A percentile compares a stretch with the other conserved stretches of the same genome.
Evolutionary conservation across 768 basidiomycete species (phyloP).

Genomic region (Tulasnella sp.): DNA sequence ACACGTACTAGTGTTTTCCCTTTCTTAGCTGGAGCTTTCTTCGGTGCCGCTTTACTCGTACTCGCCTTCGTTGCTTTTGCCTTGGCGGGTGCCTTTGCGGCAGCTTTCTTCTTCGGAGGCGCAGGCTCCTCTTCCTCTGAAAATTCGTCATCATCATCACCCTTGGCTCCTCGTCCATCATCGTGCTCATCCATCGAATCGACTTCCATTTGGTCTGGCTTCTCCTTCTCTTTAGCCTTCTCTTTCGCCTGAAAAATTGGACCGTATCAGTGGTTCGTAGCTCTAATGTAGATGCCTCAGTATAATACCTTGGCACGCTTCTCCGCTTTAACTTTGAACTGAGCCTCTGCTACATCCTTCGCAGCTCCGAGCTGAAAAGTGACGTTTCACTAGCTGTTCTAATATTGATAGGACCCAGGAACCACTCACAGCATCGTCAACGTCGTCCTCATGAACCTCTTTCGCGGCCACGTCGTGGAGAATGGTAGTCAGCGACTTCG

Average conservation of each 20-base stretch:
- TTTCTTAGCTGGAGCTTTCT: slow-evolving; percentile 28
- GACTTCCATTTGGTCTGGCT: slow-evolving; percentile 40
- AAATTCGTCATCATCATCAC: slow-evolving; percentile 43
- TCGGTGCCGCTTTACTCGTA: slow-evolving; percentile 27
- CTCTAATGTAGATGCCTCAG: slow-evolving; percentile 17
- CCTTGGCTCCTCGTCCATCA: slow-evolving; percentile 46
- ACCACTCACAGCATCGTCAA: slow-evolving; percentile 64
- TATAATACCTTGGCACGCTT: slow-evolving; percentile 55
- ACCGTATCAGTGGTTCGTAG: not conserved
- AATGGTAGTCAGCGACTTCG: slow-evolving; percentile 47
- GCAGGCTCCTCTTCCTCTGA: slow-evolving; percentile 29
- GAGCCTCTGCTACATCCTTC: slow-evolving; percentile 47
- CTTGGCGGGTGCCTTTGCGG: slow-evolving; percentile 28
- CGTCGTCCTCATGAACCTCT: slow-evolving; percentile 62
- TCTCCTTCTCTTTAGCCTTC: slow-evolving; percentile 44
- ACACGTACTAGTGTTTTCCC: slow-evolving; percentile 41
- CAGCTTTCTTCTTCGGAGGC: slow-evolving; percentile 29
- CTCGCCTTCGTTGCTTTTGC: slow-evolving; percentile 34
- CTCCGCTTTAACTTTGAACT: slow-evolving; percentile 33
- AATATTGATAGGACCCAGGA: too few relatives aligned
- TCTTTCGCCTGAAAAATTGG: slow-evolving; percentile 42
- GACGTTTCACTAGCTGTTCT: too few relatives aligned
- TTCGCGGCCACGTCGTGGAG: slow-evolving; percentile 62
- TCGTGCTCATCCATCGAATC: slow-evolving; percentile 71
- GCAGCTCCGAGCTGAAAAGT: slow-evolving; percentile 43